phyloP scores from a whole-genome alignment of 129 eudicot genomes.

The Pittosporum tobira region DNA sequence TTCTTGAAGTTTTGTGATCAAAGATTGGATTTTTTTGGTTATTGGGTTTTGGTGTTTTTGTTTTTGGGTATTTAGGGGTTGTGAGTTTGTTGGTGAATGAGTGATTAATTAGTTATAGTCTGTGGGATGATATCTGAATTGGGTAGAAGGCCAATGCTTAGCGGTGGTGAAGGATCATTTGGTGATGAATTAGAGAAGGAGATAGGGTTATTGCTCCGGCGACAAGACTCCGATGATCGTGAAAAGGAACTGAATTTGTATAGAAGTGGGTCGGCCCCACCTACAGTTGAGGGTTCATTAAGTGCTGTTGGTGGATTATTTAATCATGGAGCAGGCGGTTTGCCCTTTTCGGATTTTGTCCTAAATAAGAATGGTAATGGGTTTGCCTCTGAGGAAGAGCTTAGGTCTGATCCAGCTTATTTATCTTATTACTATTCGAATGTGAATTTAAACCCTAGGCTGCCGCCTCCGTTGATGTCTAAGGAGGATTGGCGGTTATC shows the following conservation, averaged over 20 bases:
- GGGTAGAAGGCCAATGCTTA: conserved; percentile 48
- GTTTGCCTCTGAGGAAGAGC: conserved; percentile 24
- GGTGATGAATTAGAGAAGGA: conserved; percentile 74
- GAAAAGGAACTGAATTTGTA: conserved; percentile 68
- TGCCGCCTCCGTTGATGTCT: conserved; percentile 18
- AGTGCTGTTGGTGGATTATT: conserved; percentile 5
- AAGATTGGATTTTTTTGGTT: no score
- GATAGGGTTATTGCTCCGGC: conserved; percentile 59
- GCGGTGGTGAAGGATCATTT: conserved; percentile 55
- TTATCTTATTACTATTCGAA: conserved; percentile 22
- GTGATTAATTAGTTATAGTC: neutral
- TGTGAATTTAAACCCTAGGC: conserved; percentile 22
- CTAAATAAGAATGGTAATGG: conserved; percentile 8
- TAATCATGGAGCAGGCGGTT: conserved; percentile 4
- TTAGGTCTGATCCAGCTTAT: conserved; percentile 25
- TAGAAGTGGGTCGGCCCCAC: conserved; percentile 90
- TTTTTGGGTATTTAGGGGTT: neutral
- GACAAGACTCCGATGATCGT: conserved; percentile 50
- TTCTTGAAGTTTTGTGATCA: no score
- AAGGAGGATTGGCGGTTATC: conserved; percentile 28
- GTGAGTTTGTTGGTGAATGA: neutral
- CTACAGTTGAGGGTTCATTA: conserved; percentile 26
- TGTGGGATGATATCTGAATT: conserved; percentile 60
- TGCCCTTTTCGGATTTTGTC: conserved; percentile 41
- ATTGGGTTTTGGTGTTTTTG: no score